Conservation (phyloP, 2,329 filamentous ascomycete species). For the Pseudocercospora fuligena region DNA sequence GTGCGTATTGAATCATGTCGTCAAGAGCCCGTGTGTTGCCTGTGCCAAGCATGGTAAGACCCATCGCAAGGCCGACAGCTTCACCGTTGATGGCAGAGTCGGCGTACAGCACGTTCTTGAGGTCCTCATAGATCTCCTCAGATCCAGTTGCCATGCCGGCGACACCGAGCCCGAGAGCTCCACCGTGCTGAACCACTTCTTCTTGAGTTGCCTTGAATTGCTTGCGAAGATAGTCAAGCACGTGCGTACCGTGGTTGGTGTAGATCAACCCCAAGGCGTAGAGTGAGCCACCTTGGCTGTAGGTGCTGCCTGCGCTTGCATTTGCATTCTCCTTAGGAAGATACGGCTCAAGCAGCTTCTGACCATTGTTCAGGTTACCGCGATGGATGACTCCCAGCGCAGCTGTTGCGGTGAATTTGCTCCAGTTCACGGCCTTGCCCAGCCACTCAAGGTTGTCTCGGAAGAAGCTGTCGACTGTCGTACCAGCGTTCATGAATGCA, state of each 20-base stretch:
- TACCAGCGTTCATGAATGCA: constrained; percentile 98
- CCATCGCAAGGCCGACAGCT: constrained; percentile 94
- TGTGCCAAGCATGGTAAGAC: constrained; percentile 97
- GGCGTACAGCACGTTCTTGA: constrained; percentile 85
- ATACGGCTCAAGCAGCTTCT: constrained; percentile 93
- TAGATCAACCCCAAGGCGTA: constrained; percentile 97
- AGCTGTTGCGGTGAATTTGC: constrained; percentile 96
- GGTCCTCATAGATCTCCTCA: constrained; percentile 85
- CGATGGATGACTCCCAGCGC: constrained; percentile 95
- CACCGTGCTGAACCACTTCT: constrained; percentile 96
- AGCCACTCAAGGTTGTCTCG: constrained; percentile 97
- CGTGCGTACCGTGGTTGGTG: constrained; percentile 93
- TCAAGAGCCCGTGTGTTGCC: constrained; percentile 91
- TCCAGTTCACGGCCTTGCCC: constrained; percentile 98
- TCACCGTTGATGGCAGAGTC: constrained; percentile 97
- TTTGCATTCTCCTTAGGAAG: constrained; percentile 78
- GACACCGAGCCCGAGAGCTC: constrained; percentile 91
- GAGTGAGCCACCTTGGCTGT: constrained; percentile 93
- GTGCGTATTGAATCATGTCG: constrained; percentile 96
- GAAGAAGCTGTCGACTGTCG: constrained; percentile 98
- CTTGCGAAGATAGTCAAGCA: constrained; percentile 76
- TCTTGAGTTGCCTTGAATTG: constrained; percentile 78
- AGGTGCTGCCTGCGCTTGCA: constrained; percentile 77
- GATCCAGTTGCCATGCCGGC: constrained; percentile 97
- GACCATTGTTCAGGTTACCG: constrained; percentile 89